phyloP scores from a whole-genome alignment of 768 basidiomycete genomes.

The Rubroboletus satanas region DNA sequence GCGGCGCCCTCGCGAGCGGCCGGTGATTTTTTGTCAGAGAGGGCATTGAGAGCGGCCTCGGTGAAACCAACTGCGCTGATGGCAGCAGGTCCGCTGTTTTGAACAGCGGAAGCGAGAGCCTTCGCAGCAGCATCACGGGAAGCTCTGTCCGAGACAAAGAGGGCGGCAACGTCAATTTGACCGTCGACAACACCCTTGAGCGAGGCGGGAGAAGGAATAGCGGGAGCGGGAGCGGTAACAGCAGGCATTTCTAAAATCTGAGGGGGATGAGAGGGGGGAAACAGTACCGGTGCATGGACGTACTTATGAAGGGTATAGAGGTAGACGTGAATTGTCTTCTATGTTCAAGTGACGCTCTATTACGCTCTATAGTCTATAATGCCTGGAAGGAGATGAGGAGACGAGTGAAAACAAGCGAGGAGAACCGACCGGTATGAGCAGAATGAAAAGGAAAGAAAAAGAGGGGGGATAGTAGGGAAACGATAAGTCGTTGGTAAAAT shows the following conservation, averaged over 20 bases:
- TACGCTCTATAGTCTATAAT: conserved; percentile 39
- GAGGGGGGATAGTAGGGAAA: conserved; percentile 30
- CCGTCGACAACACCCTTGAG: conserved; percentile 69
- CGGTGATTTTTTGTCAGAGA: conserved; percentile 93
- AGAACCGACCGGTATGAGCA: conserved; percentile 33
- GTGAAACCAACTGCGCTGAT: conserved; percentile 67
- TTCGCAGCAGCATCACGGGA: conserved; percentile 68
- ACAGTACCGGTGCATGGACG: conserved; percentile 9
- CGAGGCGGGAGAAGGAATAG: conserved; percentile 58
- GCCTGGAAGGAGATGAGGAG: conserved; percentile 29
- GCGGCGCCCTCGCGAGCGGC: conserved; percentile 89
- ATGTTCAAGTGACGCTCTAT: conserved; percentile 52
- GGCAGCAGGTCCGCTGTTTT: conserved; percentile 82
- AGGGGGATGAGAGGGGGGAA: not conserved
- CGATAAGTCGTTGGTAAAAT: not conserved
- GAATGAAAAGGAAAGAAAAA: conserved; percentile 25
- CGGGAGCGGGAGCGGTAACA: conserved; percentile 60
- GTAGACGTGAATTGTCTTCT: conserved; percentile 36
- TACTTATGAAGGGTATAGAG: conserved; percentile 41
- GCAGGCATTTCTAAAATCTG: conserved; percentile 76
- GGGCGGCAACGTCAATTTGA: conserved; percentile 66
- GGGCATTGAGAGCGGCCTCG: conserved; percentile 76
- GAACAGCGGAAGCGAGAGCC: conserved; percentile 64
- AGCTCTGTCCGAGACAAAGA: conserved; percentile 85
- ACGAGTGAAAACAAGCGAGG: not conserved